Evolutionary conservation across 306 rosid genomes (phyloP), one percentile per base, ranked within the genome.

Genomic region (Vigna mungo): DNA sequence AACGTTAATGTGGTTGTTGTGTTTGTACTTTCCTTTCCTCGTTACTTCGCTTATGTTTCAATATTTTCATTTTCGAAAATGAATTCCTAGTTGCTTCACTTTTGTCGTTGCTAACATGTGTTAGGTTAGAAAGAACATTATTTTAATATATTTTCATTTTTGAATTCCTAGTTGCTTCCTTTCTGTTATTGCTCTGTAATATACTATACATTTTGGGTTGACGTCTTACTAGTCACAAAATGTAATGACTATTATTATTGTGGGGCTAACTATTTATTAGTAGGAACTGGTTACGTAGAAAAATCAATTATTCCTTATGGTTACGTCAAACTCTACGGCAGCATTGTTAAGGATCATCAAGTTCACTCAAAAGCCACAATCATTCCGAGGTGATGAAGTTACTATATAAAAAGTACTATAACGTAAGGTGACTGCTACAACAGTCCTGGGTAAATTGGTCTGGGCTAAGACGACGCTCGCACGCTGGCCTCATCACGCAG

Each of bases 11-110:
- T 44, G 18, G 46, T 47, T 34, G 12, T 58, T 36, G 17, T 69
- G 54, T 34, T 72, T 11, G 20, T 3, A 44, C 2, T 46, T 27
- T 54, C 17, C n/a, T 80, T 64, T 55, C 81, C 77, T 48, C 41
- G 78, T 37, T 49, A 6, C 32, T 71, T 71, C 76, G 51, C 49
- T 32, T 18, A 0, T 10, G 37, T 20, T 66, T 41, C 3, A 16
- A 64, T 37, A 34, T 27, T 3, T 1, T 6, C 21, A 27, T 36
- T 6, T 8, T 46, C n/a, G n/a, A n/a, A n/a, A n/a, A n/a, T 68
- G 16, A 47, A 1, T 47, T 68, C 66, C 66, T 36, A 15, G 61
- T 27, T 10, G 56, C 21, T 79, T 71, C 55, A 32, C 20, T 60
- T 59, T 9, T 32, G 47, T 17, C 5, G 7, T 56, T 8, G 51